phyloP scores from a whole-genome alignment of 106 monocot species.

The Allium fistulosum region DNA sequence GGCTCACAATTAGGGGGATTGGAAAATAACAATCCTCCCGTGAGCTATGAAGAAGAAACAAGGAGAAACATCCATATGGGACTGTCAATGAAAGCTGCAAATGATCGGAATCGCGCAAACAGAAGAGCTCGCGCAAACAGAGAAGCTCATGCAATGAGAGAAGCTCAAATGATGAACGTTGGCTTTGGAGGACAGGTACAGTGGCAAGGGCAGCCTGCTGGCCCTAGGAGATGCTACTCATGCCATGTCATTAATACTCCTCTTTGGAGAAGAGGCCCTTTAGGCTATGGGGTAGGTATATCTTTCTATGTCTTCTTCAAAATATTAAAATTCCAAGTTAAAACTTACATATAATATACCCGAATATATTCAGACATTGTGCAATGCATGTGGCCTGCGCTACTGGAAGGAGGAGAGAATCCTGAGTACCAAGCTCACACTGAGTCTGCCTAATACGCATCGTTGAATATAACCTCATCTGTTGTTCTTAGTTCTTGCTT shows the following conservation, averaged over 20 bases:
- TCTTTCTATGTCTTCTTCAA: neutral
- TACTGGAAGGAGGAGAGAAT: conserved; percentile 11
- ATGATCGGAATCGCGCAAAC: no score
- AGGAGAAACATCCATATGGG: no score
- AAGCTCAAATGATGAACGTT: no score
- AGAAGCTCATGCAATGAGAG: no score
- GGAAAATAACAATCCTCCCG: no score
- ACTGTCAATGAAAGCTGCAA: no score
- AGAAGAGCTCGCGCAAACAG: no score
- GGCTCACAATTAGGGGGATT: no score
- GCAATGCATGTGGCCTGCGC: conserved; percentile 9
- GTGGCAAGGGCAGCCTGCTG: no score
- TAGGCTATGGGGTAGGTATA: neutral
- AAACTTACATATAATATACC: neutral
- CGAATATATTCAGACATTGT: neutral
- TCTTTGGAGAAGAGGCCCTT: conserved; percentile 1
- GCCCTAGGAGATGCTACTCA: neutral
- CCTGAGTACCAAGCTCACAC: neutral
- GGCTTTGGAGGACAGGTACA: no score
- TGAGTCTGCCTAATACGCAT: neutral
- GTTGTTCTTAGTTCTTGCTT: no score
- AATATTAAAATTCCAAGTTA: neutral
- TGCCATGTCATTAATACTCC: neutral
- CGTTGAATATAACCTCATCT: neutral
- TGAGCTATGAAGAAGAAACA: no score